These are phyloP conservation scores for Gossypium schwendimanii DNA, from an alignment of 441 rosid genomes.

Conservation along the genomic window DNA sequence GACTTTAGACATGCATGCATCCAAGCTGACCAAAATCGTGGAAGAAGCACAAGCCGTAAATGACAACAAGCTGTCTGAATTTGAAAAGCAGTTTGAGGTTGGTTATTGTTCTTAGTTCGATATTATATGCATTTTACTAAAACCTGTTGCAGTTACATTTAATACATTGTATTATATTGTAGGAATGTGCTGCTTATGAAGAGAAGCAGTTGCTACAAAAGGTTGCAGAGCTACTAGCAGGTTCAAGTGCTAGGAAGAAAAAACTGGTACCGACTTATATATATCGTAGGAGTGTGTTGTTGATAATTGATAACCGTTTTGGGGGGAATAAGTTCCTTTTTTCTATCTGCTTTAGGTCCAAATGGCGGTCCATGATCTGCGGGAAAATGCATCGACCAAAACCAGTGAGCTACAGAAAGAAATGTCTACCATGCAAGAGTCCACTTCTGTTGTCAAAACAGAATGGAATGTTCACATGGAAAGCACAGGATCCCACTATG, in stretches of 20 bases:
- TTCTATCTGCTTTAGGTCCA: constrained; percentile 48
- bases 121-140: neutral
- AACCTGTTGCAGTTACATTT: neutral
- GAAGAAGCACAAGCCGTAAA: constrained; percentile 78
- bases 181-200: constrained; percentile 45
- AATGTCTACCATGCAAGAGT: constrained; percentile 86
- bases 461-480: constrained; percentile 82
- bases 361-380: constrained; percentile 79
- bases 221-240: constrained; percentile 76
- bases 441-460: constrained; percentile 60
- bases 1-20: constrained; percentile 66
- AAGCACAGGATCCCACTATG: constrained; percentile 65
- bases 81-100: constrained; percentile 91
- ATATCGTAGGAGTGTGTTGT: neutral
- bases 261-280: constrained; percentile 34
- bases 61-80: constrained; percentile 60
- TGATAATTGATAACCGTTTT: neutral
- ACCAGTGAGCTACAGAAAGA: constrained; percentile 72
- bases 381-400: constrained; percentile 68
- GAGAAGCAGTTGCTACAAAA: constrained; percentile 80
- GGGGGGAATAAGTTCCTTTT: constrained; percentile 11
- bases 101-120: constrained; percentile 10
- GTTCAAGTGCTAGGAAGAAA: constrained; percentile 81
- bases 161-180: constrained; percentile 1
- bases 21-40: constrained; percentile 59